Conservation (phyloP, 192 early-diverging fungal genomes). For the Backusella tuberculispora region DNA sequence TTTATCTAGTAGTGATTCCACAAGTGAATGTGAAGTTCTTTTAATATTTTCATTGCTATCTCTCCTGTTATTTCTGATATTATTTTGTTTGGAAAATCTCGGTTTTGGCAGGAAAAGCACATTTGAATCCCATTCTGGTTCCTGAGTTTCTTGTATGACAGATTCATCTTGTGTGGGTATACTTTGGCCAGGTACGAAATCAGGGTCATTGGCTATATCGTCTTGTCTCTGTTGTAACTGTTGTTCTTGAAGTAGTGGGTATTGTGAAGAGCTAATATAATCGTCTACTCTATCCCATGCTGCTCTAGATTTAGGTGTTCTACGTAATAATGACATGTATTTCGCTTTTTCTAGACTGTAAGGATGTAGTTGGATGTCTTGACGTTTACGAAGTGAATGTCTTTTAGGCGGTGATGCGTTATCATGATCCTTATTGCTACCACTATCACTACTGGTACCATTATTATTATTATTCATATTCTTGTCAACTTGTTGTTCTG, state of each 20-base stretch:
- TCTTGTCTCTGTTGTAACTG: neutral
- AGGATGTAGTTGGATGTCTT: neutral
- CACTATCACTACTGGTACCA: too few species aligned
- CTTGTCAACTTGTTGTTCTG: too few species aligned
- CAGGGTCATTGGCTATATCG: neutral
- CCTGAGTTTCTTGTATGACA: neutral
- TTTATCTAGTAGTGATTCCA: neutral
- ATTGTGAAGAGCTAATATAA: neutral
- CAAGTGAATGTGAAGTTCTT: neutral
- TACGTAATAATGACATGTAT: neutral
- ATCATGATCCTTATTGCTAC: too few species aligned
- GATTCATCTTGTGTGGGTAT: neutral
- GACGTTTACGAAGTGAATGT: constrained; percentile 4
- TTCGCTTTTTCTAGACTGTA: neutral
- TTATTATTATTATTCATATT: too few species aligned
- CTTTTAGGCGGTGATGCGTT: neutral
- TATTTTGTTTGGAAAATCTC: neutral
- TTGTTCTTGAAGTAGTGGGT: neutral
- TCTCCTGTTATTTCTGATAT: neutral
- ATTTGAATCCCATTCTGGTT: neutral
- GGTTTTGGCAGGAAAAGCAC: neutral
- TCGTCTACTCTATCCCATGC: neutral
- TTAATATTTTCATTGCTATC: too few species aligned
- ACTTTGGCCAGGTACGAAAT: neutral
- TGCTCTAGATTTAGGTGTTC: neutral